Evolutionary conservation across 495 filamentous ascomycete genomes (phyloP), one percentile per base, ranked within the genome.

Genomic region (Xylaria castorea): DNA sequence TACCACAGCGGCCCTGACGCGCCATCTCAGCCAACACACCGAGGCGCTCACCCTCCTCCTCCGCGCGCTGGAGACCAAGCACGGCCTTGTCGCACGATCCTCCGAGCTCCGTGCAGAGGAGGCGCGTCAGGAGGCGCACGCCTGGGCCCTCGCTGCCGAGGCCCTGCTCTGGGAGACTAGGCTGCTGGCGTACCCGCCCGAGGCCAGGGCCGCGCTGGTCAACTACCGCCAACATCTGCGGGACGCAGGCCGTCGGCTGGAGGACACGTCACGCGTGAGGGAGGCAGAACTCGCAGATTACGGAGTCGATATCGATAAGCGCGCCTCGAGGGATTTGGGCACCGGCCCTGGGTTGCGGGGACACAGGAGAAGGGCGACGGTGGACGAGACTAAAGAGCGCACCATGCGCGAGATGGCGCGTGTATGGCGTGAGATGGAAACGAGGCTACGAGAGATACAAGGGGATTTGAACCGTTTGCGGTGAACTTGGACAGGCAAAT

Each of bases 21-120:
- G 46, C 1, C 78, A 86, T 5, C 77, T 85, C 0, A 30, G 73
- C 8, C 71, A 64, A 1, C 79, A 82, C 50, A 75, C 81, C 0
- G 63, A 68, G 0, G 76, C 78, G 6, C 68, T 88, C 0, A 42
- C 78, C 1, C 76, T 77, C 4, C 78, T 87, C 0, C 30, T 85
- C 16, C 78, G 78, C 42, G 48, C 79, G 0, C 80, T 87, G 1
- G 83, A 85, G 48, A 75, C 81, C 1, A 92, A 92, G 74, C 91
- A 94, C 81, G 92, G 92, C 50, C 80, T 86, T 4, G 74, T 93
- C 3, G 87, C 92, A 8, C 83, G 91, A 7, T 87, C 88, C 65
- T 82, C 94, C 40, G 87, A 88, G 50, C 81, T 87, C n/a, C 85
- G 87, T 44, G 91, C 91, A 8, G 79, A 85, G 48, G 85, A 87